A percentile compares a stretch with the other conserved stretches of the same genome.
Conservation (phyloP, 805 yeast genomes). For the Hanseniaspora clermontiae region DNA sequence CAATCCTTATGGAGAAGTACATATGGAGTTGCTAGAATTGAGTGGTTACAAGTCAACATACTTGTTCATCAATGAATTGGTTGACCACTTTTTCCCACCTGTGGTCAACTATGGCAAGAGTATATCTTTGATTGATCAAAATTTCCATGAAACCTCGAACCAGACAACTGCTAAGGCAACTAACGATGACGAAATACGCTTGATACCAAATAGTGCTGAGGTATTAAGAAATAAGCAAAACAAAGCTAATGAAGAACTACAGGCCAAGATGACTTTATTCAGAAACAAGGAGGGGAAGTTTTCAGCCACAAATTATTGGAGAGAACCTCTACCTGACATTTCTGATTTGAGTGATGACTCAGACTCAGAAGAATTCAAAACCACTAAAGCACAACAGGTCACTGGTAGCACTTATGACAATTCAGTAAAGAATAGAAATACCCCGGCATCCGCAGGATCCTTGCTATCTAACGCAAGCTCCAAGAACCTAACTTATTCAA, state of each 20-base stretch:
- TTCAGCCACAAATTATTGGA: conserved; percentile 86
- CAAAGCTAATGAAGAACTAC: conserved; percentile 7
- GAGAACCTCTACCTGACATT: conserved; percentile 59
- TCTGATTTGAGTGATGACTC: conserved; percentile 48
- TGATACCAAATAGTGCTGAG: neutral
- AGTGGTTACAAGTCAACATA: conserved; percentile 87
- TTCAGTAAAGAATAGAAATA: neutral
- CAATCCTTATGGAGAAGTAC: conserved; percentile 92
- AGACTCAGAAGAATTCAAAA: conserved; percentile 19
- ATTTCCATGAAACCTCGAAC: neutral
- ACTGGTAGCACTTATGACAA: neutral
- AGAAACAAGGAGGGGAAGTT: conserved; percentile 33
- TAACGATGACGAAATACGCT: neutral
- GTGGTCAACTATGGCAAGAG: conserved; percentile 25
- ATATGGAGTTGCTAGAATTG: conserved; percentile 86
- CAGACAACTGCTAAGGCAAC: neutral
- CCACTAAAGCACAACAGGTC: neutral
- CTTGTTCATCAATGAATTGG: conserved; percentile 79
- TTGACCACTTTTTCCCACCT: conserved; percentile 96
- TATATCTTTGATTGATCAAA: neutral
- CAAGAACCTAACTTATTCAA: neutral
- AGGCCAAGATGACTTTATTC: conserved; percentile 15
- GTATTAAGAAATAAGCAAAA: neutral
- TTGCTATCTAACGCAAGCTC: neutral
- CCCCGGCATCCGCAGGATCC: neutral